Percentiles rank a stretch among this genome's conserved stretches.
phyloP scores from a whole-genome alignment of 345 rosid species.

The Citrus reticulata region DNA sequence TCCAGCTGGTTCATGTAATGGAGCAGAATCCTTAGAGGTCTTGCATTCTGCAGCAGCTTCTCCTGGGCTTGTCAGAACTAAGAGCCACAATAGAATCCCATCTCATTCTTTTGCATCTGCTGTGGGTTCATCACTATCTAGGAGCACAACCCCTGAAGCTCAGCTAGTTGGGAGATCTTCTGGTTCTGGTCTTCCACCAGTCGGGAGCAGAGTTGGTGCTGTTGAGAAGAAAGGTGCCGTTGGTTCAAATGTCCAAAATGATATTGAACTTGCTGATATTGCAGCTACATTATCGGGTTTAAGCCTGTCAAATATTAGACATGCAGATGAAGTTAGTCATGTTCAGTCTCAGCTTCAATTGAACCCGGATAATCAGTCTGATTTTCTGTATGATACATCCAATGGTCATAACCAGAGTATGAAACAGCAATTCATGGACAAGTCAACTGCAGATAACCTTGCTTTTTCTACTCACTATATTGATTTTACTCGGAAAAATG shows the following conservation, averaged over 20 bases:
- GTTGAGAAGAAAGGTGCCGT: constrained; percentile 44
- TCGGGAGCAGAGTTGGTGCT: constrained; percentile 54
- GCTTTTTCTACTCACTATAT: constrained; percentile 39
- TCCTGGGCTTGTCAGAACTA: constrained; percentile 37
- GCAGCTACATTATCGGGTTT: constrained; percentile 55
- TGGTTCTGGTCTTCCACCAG: constrained; percentile 58
- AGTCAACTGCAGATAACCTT: constrained; percentile 41
- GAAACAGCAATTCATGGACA: constrained; percentile 47
- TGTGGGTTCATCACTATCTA: constrained; percentile 56
- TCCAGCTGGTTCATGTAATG: constrained; percentile 40
- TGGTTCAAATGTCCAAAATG: constrained; percentile 44
- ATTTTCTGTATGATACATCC: constrained; percentile 43
- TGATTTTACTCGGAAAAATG: constrained; percentile 43
- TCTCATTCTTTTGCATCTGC: constrained; percentile 47
- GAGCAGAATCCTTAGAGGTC: constrained; percentile 40
- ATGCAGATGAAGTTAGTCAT: constrained; percentile 35
- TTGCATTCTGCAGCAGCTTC: constrained; percentile 45
- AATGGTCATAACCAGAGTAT: constrained; percentile 45
- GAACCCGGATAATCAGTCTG: constrained; percentile 36
- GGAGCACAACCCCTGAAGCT: constrained; percentile 70
- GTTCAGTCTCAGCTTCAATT: constrained; percentile 41
- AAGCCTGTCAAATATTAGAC: constrained; percentile 46
- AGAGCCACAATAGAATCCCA: constrained; percentile 22
- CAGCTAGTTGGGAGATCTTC: constrained; percentile 52
- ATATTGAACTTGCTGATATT: constrained; percentile 51